Conservation (phyloP, 2,329 filamentous ascomycete genomes). For the Volutella citrinella region DNA sequence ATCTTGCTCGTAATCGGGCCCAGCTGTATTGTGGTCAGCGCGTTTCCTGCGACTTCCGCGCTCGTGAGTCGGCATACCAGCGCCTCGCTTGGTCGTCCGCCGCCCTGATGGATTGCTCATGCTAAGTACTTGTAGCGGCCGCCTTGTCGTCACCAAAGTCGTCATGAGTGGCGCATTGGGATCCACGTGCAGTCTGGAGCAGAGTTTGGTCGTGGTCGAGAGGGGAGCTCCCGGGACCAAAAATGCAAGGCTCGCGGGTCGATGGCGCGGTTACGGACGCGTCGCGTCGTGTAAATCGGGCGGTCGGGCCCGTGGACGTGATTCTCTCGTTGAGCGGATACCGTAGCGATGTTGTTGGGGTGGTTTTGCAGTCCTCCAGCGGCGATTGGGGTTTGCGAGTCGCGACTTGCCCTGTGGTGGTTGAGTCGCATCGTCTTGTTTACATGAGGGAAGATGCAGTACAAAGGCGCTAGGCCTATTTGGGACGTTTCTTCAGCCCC, state of each 20-base stretch:
- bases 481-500: slow-evolving; percentile 4
- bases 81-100: slow-evolving; percentile 62
- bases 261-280: slow-evolving; percentile 14
- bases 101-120: slow-evolving; percentile 64
- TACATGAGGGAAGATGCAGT: slow-evolving; percentile 26
- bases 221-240: slow-evolving; percentile 12
- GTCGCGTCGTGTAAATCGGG: slow-evolving; percentile 18
- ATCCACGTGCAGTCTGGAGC: slow-evolving; percentile 22
- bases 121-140: slow-evolving; percentile 65
- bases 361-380: too few species aligned
- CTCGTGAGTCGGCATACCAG: slow-evolving; percentile 46
- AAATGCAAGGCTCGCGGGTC: slow-evolving; percentile 10
- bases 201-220: slow-evolving; percentile 13
- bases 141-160: slow-evolving; percentile 63
- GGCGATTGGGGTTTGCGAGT: slow-evolving; percentile 19
- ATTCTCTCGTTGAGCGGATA: not conserved
- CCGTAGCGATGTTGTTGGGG: too few species aligned
- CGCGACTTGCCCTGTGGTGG: slow-evolving; percentile 23
- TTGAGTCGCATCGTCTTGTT: slow-evolving; percentile 27
- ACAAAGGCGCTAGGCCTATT: slow-evolving; percentile 17
- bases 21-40: slow-evolving; percentile 29
- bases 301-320: not conserved
- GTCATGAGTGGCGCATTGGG: slow-evolving; percentile 60
- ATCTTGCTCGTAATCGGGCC: slow-evolving; percentile 63
- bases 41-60: slow-evolving; percentile 9